Conservation (phyloP, 2,329 filamentous ascomycete genomes). For the Fusarium neocosmosporiellum region DNA sequence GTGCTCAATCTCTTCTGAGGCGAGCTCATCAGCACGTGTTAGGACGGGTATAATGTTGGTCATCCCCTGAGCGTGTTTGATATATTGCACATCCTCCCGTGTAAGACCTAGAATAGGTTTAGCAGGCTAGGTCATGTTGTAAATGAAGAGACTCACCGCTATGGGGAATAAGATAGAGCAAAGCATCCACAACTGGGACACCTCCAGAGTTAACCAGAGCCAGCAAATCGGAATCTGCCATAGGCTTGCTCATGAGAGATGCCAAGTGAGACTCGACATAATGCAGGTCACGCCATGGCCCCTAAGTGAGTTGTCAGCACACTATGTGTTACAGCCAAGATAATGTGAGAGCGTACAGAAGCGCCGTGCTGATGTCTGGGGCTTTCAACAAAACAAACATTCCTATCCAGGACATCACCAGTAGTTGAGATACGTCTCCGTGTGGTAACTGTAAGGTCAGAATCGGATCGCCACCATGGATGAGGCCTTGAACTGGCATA, state of each 20-base stretch:
- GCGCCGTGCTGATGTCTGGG: conserved; percentile 69
- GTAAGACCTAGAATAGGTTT: conserved; percentile 45
- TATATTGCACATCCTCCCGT: conserved; percentile 72
- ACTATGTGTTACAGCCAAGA: neutral
- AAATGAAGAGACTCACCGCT: conserved; percentile 59
- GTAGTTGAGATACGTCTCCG: conserved; percentile 73
- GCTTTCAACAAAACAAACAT: conserved; percentile 93
- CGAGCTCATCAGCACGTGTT: conserved; percentile 78
- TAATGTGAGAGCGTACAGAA: conserved; percentile 56
- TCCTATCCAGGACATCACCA: conserved; percentile 86
- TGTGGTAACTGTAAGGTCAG: conserved; percentile 69
- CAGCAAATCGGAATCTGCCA: conserved; percentile 79
- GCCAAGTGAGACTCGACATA: conserved; percentile 72
- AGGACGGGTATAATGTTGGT: conserved; percentile 90
- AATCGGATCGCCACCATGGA: conserved; percentile 88
- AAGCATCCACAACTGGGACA: conserved; percentile 84
- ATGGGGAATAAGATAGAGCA: conserved; percentile 83
- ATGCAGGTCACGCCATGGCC: conserved; percentile 70
- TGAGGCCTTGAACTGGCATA: conserved; percentile 86
- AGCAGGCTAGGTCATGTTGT: neutral
- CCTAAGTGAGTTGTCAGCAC: conserved; percentile 61
- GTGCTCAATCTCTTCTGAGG: conserved; percentile 63
- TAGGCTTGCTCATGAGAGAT: conserved; percentile 58
- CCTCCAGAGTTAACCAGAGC: conserved; percentile 83
- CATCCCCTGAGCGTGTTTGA: conserved; percentile 74